Percentiles rank a stretch among this genome's conserved stretches.
phyloP scores from a whole-genome alignment of 768 basidiomycete species.

The Epithele typhae region DNA sequence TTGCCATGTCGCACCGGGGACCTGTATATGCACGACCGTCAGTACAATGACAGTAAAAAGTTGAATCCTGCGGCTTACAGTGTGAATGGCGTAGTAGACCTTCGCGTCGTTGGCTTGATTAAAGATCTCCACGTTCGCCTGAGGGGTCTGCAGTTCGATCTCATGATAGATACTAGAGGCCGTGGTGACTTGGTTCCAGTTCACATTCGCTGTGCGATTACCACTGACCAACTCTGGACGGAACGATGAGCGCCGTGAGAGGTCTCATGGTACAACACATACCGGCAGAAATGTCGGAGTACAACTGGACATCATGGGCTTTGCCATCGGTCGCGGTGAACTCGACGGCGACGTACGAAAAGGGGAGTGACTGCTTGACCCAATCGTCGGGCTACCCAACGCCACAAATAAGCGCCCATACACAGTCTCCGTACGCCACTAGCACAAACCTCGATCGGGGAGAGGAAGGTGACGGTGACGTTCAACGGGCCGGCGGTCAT shows the following conservation, averaged over 20 bases:
- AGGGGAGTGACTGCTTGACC: conserved; percentile 35
- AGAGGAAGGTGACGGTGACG: conserved; percentile 34
- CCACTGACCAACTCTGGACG: background rate
- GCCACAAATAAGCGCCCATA: background rate
- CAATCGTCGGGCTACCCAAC: conserved; percentile 29
- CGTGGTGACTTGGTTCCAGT: background rate
- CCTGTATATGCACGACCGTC: background rate
- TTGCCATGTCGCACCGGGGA: background rate
- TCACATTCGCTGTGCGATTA: background rate
- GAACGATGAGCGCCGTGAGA: conserved; percentile 5
- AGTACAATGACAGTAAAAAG: background rate
- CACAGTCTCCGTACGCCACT: too few species aligned
- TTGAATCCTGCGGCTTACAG: background rate
- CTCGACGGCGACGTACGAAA: conserved; percentile 33
- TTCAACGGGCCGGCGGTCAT: conserved; percentile 32
- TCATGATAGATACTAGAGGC: background rate
- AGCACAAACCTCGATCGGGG: conserved; percentile 32
- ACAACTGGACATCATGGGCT: conserved; percentile 32
- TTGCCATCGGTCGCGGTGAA: conserved; percentile 28
- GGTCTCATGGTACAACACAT: background rate
- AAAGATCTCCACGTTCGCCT: background rate
- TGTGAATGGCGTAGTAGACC: background rate
- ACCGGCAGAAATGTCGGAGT: conserved; percentile 35
- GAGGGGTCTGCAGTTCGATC: background rate
- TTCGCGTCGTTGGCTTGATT: background rate